Evolutionary conservation across 73 alveolate genomes (phyloP).

Genomic region (Paramecium octaurelia): DNA sequence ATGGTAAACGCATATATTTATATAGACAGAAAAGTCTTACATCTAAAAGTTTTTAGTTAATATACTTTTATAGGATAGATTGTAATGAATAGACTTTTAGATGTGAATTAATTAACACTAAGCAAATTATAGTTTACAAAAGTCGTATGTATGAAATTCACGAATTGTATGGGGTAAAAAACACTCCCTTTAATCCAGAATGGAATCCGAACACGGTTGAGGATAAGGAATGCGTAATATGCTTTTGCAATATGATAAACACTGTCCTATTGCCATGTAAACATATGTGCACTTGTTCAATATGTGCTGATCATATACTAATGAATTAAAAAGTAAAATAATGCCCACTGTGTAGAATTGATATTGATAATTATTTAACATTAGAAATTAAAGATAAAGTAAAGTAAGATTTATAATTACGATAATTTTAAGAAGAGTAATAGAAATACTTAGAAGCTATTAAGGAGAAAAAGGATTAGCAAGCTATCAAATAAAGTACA

Average conservation of each 20-base stretch:
- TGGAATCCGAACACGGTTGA: conserved; percentile 38
- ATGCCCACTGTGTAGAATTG: conserved; percentile 50
- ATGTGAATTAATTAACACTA: background rate
- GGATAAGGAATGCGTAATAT: conserved; percentile 78
- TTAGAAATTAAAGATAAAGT: conserved; percentile 25
- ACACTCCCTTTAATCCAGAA: conserved; percentile 32
- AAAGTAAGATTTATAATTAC: background rate
- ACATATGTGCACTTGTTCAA: conserved; percentile 79
- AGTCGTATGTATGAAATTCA: background rate
- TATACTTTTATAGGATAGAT: conserved; percentile 10
- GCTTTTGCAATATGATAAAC: conserved; percentile 75
- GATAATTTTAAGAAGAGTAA: background rate
- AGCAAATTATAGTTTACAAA: background rate
- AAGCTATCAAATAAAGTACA: background rate
- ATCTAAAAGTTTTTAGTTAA: background rate
- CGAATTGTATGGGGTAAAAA: conserved; percentile 10
- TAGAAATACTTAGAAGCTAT: background rate
- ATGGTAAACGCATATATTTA: background rate
- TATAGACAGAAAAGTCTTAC: background rate
- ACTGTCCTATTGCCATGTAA: conserved; percentile 83
- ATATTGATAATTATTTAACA: background rate
- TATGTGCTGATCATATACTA: conserved; percentile 69
- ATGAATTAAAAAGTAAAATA: background rate
- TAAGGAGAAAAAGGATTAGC: background rate
- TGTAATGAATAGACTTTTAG: background rate